Base-by-base conservation (phyloP, 1,284 basidiomycete genomes). In the Trichosporon inkin region DNA sequence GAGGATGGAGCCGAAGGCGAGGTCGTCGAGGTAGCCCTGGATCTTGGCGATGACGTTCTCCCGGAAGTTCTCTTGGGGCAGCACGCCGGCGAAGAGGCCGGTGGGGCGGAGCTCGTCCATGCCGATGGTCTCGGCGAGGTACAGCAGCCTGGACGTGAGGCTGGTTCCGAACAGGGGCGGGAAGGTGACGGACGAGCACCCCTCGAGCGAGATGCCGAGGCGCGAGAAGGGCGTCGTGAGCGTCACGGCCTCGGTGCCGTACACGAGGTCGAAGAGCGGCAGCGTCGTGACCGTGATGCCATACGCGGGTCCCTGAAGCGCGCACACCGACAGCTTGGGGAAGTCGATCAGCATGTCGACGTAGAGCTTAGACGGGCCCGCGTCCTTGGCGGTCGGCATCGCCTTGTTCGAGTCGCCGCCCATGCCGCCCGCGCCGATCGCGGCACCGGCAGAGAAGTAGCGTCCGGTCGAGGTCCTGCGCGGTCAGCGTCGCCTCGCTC, bases 201-300 rank as follows among this genome's bases (percentile, higher is more conserved):
- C 63, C 56, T 64, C 63, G 56, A 64, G 56, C 28, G 56, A 57
- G 56, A 64, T 62, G 40, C 63, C 63, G 40, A 64, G 49, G 34
- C 63, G 63, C 38, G 60, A 62, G 60, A 64, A 64, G 17, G 63
- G 63, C 28, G 63, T 62, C 10, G 63, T 64, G 49, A 64, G 56
- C 6, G 58, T 60, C 2, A 53, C 56, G 53, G 56, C 60, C 38
- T 58, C 58, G 19, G 57, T 11, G 20, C 38, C 63, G 60, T 64
- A 64, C 17, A 64, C 58, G 10, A 64, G 58, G 54, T 64, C 63
- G 54, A 62, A 64, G 40, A 60, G 60, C 17, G 63, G 63, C 20
- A 64, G 63, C 6, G 60, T 62, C 14, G 63, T 64, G 17, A 64
- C 63, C 10, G 58, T 35, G 56, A 64, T 60, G 16, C 63, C 63